Evolutionary conservation across 805 yeast species (phyloP).

Genomic region (Spathaspora boniae): DNA sequence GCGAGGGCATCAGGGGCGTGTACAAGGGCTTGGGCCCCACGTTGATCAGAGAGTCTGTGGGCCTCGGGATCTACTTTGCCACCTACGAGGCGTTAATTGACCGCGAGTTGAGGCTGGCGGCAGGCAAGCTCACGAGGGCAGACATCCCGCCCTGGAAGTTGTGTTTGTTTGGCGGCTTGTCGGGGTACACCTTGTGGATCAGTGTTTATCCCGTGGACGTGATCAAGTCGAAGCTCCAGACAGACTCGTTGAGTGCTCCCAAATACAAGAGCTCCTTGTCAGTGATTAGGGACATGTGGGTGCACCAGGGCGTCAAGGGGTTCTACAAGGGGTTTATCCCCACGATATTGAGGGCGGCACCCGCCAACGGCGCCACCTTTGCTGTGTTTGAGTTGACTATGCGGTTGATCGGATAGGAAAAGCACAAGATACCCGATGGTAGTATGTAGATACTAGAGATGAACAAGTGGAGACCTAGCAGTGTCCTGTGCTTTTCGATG

Average conservation of each 20-base stretch:
- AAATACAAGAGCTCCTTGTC: slow-evolving; percentile 54
- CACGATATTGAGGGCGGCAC: slow-evolving; percentile 93
- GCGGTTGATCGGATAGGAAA: slow-evolving; percentile 47
- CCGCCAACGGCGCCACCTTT: slow-evolving; percentile 97
- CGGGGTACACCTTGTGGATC: slow-evolving; percentile 90
- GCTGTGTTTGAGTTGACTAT: slow-evolving; percentile 88
- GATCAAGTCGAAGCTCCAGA: slow-evolving; percentile 82
- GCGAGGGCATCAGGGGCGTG: slow-evolving; percentile 58
- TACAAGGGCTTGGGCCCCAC: slow-evolving; percentile 86
- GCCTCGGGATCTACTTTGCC: slow-evolving; percentile 84
- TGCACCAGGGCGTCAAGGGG: slow-evolving; percentile 65
- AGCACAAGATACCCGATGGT: not conserved
- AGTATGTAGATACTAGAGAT: slow-evolving; percentile 2
- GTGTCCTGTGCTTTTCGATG: not conserved
- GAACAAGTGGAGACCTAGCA: not conserved
- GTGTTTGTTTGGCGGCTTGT: slow-evolving; percentile 83
- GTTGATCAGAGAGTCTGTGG: slow-evolving; percentile 77
- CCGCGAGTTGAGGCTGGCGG: slow-evolving; percentile 46
- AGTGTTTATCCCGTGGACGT: slow-evolving; percentile 87
- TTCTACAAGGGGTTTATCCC: slow-evolving; percentile 91
- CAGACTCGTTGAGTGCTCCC: slow-evolving; percentile 56
- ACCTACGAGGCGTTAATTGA: slow-evolving; percentile 87
- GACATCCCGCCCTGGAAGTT: slow-evolving; percentile 86
- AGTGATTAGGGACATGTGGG: slow-evolving; percentile 53
- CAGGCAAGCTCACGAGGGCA: slow-evolving; percentile 45